Percentiles rank a stretch among this genome's conserved stretches.
Evolutionary conservation across 768 basidiomycete genomes (phyloP).

Genomic region (Dentipellis sp.): DNA sequence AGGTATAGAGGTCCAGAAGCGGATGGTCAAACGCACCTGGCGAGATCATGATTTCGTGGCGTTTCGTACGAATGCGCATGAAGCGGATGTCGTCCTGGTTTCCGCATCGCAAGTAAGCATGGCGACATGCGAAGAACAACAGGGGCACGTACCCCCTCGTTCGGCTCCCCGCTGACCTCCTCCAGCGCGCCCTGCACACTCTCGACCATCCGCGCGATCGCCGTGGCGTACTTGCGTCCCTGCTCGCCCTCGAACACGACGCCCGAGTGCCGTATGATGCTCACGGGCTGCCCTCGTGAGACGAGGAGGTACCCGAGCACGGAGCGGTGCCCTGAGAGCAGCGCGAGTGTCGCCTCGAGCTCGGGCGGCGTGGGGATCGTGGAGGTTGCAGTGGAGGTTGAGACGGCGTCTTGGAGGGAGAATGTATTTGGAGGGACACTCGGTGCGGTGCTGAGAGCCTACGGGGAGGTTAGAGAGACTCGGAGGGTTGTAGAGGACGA

Average conservation of each 20-base stretch:
- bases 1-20: not conserved
- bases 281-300: slow-evolving; percentile 59
- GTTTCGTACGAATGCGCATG: slow-evolving; percentile 83
- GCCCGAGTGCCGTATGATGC: slow-evolving; percentile 79
- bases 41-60: slow-evolving; percentile 92
- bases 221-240: slow-evolving; percentile 65
- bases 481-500: too few relatives aligned
- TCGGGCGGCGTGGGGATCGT: slow-evolving; percentile 50
- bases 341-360: slow-evolving; percentile 68
- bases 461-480: not conserved
- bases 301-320: slow-evolving; percentile 84
- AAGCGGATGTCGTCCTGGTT: slow-evolving; percentile 77
- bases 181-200: slow-evolving; percentile 71
- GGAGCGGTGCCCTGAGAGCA: slow-evolving; percentile 73
- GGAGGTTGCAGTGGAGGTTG: slow-evolving; percentile 12
- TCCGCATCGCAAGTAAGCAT: not conserved
- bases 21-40: slow-evolving; percentile 51
- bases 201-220: slow-evolving; percentile 67
- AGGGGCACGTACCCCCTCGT: slow-evolving; percentile 43
- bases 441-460: not conserved
- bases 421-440: slow-evolving; percentile 12
- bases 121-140: not conserved
- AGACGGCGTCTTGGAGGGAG: slow-evolving; percentile 10
- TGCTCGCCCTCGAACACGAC: slow-evolving; percentile 83
- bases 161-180: slow-evolving; percentile 59